Base-by-base conservation (phyloP, 257 asterid species). In the Solanum megistacrolobum region DNA sequence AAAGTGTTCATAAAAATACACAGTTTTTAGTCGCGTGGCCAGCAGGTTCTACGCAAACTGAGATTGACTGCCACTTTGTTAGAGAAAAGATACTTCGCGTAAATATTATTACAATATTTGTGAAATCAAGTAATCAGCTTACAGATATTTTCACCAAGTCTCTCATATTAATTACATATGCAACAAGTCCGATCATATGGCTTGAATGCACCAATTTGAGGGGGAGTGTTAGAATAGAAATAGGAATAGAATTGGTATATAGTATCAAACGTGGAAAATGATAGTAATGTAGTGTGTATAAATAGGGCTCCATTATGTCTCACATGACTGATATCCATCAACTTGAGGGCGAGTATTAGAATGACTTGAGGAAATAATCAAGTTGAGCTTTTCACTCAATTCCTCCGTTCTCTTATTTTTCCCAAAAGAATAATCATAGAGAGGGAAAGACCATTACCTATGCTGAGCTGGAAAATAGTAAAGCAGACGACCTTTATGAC, bases 401-500 rank as follows among this genome's bases (percentile, higher is more conserved):
- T 35, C 82, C 29, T 21, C 48, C 82, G 18, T 73, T 21, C 25
- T 73, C 48, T 34, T 35, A 35, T 73, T 35, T 73, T 35, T 73
- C 82, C 79, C 48, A 35, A 39, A 35, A 73, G 82, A 39, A 29
- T 75, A 36, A 36, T 38, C 55, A 75, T 38, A 69, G 86, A 85
- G 66, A 46, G 75, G 87, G 89, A 87, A 73, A 86, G 58, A 75
- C 55, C 83, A 86, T 87, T 93, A 94, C 99, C 96, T 60, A 68
- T 86, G 88, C 65, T 88, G 89, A 10, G 94, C 68, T 75, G 98
- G 98, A 88, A 93, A 96, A 86, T 96, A 96, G 90, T 94, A 94
- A 86, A 96, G 96, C 84, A 96, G 90, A 74, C 99, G 98, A 88
- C 99, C 99, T 94, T 96, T 96, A 89, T 93, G 98, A 91, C 98